Percentiles rank a stretch among this genome's conserved stretches.
phyloP scores from a whole-genome alignment of 345 rosid genomes.

The Gossypium sturtianum region DNA sequence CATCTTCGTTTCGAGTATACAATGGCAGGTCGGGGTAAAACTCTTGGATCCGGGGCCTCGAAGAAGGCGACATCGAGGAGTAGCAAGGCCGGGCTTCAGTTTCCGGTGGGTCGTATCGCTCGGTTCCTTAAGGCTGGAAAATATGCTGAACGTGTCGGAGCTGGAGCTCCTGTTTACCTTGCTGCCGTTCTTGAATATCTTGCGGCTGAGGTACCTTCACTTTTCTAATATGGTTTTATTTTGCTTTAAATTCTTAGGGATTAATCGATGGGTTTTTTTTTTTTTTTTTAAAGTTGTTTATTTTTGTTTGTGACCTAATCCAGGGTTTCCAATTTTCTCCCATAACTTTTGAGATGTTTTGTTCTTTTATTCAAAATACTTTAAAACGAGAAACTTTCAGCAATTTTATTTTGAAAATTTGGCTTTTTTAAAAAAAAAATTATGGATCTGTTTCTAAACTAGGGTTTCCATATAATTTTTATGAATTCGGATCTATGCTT shows the following conservation, averaged over 20 bases:
- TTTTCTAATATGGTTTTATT: not conserved
- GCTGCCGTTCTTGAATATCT: slow-evolving; percentile 94
- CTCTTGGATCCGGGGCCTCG: slow-evolving; percentile 72
- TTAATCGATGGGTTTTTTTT: not conserved
- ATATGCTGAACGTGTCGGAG: slow-evolving; percentile 94
- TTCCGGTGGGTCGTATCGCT: slow-evolving; percentile 94
- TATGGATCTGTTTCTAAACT: not conserved
- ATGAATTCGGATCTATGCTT: not conserved
- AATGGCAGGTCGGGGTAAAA: slow-evolving; percentile 95
- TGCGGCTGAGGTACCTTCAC: slow-evolving; percentile 66
- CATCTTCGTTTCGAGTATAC: not conserved
- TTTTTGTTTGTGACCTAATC: not conserved
- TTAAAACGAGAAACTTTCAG: not conserved
- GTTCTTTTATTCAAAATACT: not conserved
- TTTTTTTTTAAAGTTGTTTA: not conserved
- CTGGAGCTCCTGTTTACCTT: slow-evolving; percentile 93
- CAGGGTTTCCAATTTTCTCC: slow-evolving; percentile 22
- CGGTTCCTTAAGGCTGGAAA: slow-evolving; percentile 92
- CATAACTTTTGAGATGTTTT: not conserved
- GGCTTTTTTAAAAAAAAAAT: too few relatives aligned
- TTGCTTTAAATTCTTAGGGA: not conserved
- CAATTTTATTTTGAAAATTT: not conserved
- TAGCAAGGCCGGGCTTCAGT: slow-evolving; percentile 92
- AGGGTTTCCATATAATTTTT: not conserved
- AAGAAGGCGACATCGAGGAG: slow-evolving; percentile 97